Base-by-base conservation (phyloP, 1,284 basidiomycete genomes). In the Exsudoporus floridanus region DNA sequence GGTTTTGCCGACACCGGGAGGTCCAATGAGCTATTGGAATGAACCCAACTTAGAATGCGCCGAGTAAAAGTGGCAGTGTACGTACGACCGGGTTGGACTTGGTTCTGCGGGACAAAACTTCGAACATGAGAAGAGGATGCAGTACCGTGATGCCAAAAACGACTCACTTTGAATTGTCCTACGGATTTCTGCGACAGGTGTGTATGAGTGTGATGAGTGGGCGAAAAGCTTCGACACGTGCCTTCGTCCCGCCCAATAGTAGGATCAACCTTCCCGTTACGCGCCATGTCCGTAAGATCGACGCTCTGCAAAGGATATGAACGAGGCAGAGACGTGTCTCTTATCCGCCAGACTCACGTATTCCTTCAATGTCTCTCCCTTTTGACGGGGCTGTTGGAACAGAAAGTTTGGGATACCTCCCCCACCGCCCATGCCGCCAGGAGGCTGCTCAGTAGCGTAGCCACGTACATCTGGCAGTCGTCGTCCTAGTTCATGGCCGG, bases 1-100 rank as follows among this genome's bases (percentile, higher is more conserved):
- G 0, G 94, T 96, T 73, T 96, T 96, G 0, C 93, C 92, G 7
- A 93, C 90, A 59, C 90, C 90, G 8, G 91, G 90, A 19, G 85
- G 84, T 6, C 88, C 88, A 52, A 90, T 88, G 34, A 90, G 77
- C 86, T 87, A 54, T 4, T 16, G 31, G 7, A 42, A 21, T 12
- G 12, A 35, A n/a, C 2, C 14, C 5, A 2, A 19, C 25, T 36
- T 28, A 53, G 27, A 44, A 31, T 37, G 9, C 16, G n/a, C 12
- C 7, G 19, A 34, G 7, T 18, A 16, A 53, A 52, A n/a, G 23
- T 6, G 16, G 42, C 9, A 19, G 4, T 25, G 52, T 1, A 68
- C 79, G 55, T 71, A 87, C 86, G 41, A 95, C 91, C 4, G 93
- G 94, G 65, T 95, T 95, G 13, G 86, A 90, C 70, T 94, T 94